phyloP scores from a whole-genome alignment of 352 stramenopile genomes.

The Globisporangium megalacanthum region DNA sequence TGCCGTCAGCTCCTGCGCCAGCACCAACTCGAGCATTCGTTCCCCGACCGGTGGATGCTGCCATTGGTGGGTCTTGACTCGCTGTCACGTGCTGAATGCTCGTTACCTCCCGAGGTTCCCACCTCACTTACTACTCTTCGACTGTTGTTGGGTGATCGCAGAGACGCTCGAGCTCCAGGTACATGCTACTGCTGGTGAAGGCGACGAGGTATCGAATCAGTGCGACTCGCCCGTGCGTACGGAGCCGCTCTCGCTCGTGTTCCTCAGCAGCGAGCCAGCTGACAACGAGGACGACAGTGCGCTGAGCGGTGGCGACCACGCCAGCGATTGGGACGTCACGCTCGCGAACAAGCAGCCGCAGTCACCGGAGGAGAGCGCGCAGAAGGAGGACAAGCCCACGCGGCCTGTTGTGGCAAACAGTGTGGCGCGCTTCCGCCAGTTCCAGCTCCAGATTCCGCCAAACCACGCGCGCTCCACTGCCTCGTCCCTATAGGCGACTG shows the following conservation, averaged over 20 bases:
- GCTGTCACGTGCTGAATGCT: too few species aligned
- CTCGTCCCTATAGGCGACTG: background rate
- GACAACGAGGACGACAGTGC: conserved; percentile 3
- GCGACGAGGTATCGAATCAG: conserved; percentile 39
- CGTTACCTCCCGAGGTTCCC: too few species aligned
- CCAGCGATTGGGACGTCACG: conserved; percentile 13
- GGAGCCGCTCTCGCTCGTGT: background rate
- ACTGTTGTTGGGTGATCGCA: background rate
- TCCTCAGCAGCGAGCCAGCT: background rate
- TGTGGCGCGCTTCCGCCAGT: conserved; percentile 32
- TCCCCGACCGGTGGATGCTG: background rate
- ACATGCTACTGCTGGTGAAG: conserved; percentile 3
- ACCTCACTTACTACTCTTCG: background rate
- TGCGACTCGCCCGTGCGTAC: conserved; percentile 26
- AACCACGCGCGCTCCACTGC: conserved; percentile 24
- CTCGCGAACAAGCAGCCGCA: conserved; percentile 8
- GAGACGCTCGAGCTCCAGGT: conserved; percentile 22
- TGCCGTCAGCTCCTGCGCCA: background rate
- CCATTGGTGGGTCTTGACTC: conserved; percentile 5
- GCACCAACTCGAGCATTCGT: background rate
- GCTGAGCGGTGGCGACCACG: background rate
- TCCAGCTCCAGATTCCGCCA: conserved; percentile 49
- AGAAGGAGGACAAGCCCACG: conserved; percentile 5
- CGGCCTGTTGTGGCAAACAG: conserved; percentile 17
- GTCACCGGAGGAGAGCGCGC: conserved; percentile 15